Evolutionary conservation across 78 protist genomes (phyloP).

Genomic region (Dictyostelium intermedium): DNA sequence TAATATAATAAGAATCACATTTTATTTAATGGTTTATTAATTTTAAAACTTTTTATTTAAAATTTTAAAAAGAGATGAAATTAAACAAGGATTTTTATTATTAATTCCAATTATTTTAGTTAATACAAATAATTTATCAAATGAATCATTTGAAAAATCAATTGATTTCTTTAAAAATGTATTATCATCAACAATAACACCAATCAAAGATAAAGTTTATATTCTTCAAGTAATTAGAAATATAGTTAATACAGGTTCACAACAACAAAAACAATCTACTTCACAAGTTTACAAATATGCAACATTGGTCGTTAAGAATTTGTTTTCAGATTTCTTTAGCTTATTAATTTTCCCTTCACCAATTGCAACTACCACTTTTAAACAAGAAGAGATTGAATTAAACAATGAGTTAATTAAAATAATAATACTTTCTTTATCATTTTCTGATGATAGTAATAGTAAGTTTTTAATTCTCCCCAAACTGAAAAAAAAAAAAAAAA

Average conservation of each 20-base stretch:
- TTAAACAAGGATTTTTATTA: slow-evolving; percentile 9
- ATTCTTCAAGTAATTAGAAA: slow-evolving; percentile 55
- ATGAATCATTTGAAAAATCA: neutral
- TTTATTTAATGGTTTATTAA: neutral
- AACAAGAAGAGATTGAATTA: neutral
- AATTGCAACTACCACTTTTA: neutral
- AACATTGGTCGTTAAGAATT: neutral
- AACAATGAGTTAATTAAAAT: slow-evolving; percentile 46
- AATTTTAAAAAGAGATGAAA: neutral
- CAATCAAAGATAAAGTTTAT: slow-evolving; percentile 17
- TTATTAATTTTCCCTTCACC: slow-evolving; percentile 11
- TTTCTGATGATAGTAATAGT: slow-evolving; percentile 22
- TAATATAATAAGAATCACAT: neutral
- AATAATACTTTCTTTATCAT: slow-evolving; percentile 10
- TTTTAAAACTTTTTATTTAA: neutral
- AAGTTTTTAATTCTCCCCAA: slow-evolving; percentile 2
- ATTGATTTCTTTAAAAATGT: slow-evolving; percentile 5
- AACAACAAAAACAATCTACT: neutral
- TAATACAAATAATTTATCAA: neutral
- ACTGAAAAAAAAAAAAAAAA: too few species aligned
- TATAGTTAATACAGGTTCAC: slow-evolving; percentile 18
- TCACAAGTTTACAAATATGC: neutral
- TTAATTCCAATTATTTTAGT: slow-evolving; percentile 3
- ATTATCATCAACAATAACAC: neutral
- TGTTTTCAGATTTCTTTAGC: slow-evolving; percentile 1